Conservation (phyloP, 768 basidiomycete genomes). For the Naematelia encephala region DNA sequence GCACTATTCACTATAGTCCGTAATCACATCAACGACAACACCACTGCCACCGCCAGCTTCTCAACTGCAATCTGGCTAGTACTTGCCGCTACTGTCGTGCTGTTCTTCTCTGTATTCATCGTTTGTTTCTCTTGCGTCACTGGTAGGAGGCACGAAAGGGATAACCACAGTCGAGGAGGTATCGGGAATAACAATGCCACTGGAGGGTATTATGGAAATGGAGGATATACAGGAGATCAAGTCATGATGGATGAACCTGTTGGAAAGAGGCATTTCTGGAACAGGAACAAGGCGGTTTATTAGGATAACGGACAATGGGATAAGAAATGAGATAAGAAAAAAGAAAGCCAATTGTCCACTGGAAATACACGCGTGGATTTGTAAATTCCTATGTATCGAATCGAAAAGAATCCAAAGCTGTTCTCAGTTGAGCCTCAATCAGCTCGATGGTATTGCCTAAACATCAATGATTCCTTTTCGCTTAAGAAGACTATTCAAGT, state of each 20-base stretch:
- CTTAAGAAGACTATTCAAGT: too few species aligned
- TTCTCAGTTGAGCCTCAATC: too few species aligned
- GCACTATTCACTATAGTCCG: slow-evolving; percentile 38
- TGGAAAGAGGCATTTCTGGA: neutral
- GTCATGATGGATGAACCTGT: neutral
- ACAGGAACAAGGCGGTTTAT: neutral
- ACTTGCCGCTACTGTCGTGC: slow-evolving; percentile 74
- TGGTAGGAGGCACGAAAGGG: slow-evolving; percentile 13
- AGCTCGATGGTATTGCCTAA: too few species aligned
- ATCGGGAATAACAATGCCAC: too few species aligned
- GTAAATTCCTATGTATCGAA: too few species aligned
- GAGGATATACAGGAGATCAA: neutral
- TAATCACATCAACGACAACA: slow-evolving; percentile 29
- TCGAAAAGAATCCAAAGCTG: too few species aligned
- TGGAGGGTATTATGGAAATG: neutral
- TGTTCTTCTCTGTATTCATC: slow-evolving; percentile 89
- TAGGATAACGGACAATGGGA: neutral
- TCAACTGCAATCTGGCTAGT: slow-evolving; percentile 78
- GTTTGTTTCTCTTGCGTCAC: slow-evolving; percentile 57
- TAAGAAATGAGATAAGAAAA: too few species aligned
- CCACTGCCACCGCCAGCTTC: slow-evolving; percentile 16
- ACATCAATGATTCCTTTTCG: too few species aligned
- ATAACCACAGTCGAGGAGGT: neutral
- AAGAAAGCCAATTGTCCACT: too few species aligned
- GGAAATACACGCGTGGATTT: too few species aligned